Base-by-base conservation (phyloP, 495 filamentous ascomycete genomes). In the Aspergillus sparsus region DNA sequence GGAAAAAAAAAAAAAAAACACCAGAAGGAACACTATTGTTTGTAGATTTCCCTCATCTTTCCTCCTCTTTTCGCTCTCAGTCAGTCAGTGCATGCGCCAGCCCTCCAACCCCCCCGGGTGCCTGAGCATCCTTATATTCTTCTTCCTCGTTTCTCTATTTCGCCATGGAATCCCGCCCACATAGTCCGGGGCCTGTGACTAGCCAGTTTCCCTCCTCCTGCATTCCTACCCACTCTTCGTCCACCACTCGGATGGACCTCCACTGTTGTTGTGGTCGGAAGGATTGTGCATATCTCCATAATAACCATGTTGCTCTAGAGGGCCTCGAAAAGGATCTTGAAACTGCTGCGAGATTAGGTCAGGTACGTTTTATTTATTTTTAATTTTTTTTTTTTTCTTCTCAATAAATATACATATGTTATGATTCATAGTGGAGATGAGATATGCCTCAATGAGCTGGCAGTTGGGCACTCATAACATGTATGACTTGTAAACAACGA, bases 321-420 rank as follows among this genome's bases (percentile, higher is more conserved):
- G 87, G 86, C 53, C 77, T 97, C 61, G 93, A 98, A 74, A 87
- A 86, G 63, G 90, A 97, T 75, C 88, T 97, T 12, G 83, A 84
- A 58, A 89, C 84, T 31, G 93, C 93, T 11, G 93, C 92, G 36
- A 81, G 87, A 61, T 82, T 97, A 69, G 93, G 93, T 49, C 89
- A 97, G 89, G 93, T 95, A 85, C 62, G 73, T 74, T 46, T 61
- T 53, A 47, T 35, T 57, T 35, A 27, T 58, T 53, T n/a, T n/a
- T n/a, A n/a, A 55, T 55, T 4, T 35, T 55, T 50, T 47, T 60
- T 6, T 53, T 53, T 53, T 6, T 53, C 49, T 53, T 18, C 54
- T 27, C 49, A 37, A n/a, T 54, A 39, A 32, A 52, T 55, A 31
- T 39, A 32, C 44, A 47, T 41, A 11, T n/a, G 8, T 41, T 41